These are phyloP conservation scores for Ilex paraguariensis DNA, from an alignment of 305 asterid genomes.

Conservation along the genomic window DNA sequence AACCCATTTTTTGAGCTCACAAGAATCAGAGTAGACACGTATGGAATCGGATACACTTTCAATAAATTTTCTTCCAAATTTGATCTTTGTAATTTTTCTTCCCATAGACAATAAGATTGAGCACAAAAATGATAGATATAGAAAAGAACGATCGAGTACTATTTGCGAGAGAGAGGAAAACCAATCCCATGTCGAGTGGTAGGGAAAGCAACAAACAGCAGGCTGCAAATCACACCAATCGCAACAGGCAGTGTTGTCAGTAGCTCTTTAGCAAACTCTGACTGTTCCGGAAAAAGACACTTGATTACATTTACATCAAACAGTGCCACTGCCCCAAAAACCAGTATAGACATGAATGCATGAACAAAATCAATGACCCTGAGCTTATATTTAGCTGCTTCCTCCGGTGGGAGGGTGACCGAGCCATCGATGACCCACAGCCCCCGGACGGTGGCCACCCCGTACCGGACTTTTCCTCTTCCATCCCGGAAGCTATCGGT, in stretches of 20 bases:
- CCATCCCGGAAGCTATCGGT: conserved; percentile 80
- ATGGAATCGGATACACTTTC: too few species aligned
- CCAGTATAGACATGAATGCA: conserved; percentile 11
- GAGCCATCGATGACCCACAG: conserved; percentile 63
- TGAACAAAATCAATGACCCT: conserved; percentile 19
- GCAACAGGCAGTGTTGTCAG: conserved; percentile 17
- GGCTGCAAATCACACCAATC: conserved; percentile 22
- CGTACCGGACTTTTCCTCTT: conserved; percentile 75
- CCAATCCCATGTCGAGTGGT: neutral
- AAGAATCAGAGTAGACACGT: too few species aligned
- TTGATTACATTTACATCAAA: conserved; percentile 15
- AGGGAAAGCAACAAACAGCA: conserved; percentile 10
- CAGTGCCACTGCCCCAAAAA: conserved; percentile 12
- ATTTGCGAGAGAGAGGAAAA: conserved; percentile 19
- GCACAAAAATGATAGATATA: too few species aligned
- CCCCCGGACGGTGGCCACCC: conserved; percentile 64
- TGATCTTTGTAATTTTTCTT: too few species aligned
- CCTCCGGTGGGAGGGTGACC: conserved; percentile 25
- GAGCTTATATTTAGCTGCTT: conserved; percentile 37
- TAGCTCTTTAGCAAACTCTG: conserved; percentile 8
- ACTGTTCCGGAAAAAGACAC: conserved; percentile 16
- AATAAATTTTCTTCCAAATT: too few species aligned
- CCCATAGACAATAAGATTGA: too few species aligned
- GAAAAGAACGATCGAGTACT: neutral
- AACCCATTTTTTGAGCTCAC: too few species aligned